Percentiles rank a stretch among this genome's conserved stretches.
Conservation (phyloP, 108 stramenopile species). For the Fistulifera pelliculosa region DNA sequence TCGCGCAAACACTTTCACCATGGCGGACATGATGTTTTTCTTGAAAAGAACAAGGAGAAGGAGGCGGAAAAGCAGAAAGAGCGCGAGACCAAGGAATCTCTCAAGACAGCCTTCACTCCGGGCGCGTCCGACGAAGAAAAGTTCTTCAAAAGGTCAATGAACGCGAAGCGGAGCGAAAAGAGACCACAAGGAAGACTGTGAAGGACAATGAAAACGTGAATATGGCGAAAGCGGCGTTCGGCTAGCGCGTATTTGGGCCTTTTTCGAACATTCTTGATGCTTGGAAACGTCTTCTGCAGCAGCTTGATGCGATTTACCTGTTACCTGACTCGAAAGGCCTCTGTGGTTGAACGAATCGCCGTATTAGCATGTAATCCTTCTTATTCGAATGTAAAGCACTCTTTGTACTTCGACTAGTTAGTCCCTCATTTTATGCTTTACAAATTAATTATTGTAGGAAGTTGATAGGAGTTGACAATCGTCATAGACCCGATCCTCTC, state of each 20-base stretch:
- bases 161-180: conserved; percentile 1
- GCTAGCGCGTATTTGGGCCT: neutral
- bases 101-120: conserved; percentile 1
- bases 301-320: too few species aligned
- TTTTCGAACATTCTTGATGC: too few species aligned
- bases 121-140: neutral
- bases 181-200: neutral
- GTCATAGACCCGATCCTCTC: too few species aligned
- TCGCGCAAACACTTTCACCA: neutral
- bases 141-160: conserved; percentile 3
- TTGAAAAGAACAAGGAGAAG: conserved; percentile 5
- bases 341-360: too few species aligned
- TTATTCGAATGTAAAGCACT: too few species aligned
- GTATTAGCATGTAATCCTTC: too few species aligned
- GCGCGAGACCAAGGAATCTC: neutral
- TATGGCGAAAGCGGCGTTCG: conserved; percentile 2
- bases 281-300: too few species aligned
- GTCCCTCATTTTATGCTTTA: too few species aligned
- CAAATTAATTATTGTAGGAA: too few species aligned
- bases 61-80: conserved; percentile 3
- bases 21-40: conserved; percentile 7
- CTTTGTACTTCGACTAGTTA: too few species aligned
- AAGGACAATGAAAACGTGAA: conserved; percentile 4
- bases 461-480: too few species aligned
- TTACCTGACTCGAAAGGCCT: too few species aligned